A percentile compares a stretch with the other conserved stretches of the same genome.
These are phyloP conservation scores for Ogataea minuta DNA, from an alignment of 805 yeast genomes.

Conservation along the genomic window DNA sequence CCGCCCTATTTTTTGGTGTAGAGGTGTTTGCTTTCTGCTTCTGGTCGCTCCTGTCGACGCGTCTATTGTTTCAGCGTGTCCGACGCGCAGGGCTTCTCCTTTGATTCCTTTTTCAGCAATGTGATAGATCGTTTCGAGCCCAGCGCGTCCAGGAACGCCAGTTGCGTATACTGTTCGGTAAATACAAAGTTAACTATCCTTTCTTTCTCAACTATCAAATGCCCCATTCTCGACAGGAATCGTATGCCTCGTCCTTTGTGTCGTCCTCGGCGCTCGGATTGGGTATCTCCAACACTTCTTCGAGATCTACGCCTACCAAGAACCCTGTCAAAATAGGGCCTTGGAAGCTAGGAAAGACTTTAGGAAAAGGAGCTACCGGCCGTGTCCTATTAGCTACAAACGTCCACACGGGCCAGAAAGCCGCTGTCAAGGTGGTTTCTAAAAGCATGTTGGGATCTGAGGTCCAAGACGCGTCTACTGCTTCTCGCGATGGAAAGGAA, in stretches of 20 bases:
- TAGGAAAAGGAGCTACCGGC: slow-evolving; percentile 97
- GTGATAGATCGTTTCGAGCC: slow-evolving; percentile 12
- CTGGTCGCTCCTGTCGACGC: slow-evolving; percentile 10
- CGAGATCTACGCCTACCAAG: slow-evolving; percentile 23
- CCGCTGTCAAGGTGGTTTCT: slow-evolving; percentile 96
- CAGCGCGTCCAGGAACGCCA: slow-evolving; percentile 9
- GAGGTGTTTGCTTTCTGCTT: slow-evolving; percentile 1
- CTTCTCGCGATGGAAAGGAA: slow-evolving; percentile 31
- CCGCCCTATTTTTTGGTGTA: slow-evolving; percentile 2
- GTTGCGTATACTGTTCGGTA: background rate
- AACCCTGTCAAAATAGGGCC: slow-evolving; percentile 71
- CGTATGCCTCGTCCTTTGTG: slow-evolving; percentile 55
- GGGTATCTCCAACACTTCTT: slow-evolving; percentile 25
- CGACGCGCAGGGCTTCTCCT: slow-evolving; percentile 7
- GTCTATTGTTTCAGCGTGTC: slow-evolving; percentile 10
- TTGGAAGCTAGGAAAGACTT: slow-evolving; percentile 92
- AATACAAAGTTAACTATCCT: background rate
- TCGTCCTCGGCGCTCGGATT: slow-evolving; percentile 41
- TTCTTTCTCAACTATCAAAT: slow-evolving; percentile 18
- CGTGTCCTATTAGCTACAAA: slow-evolving; percentile 91
- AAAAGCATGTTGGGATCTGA: slow-evolving; percentile 59
- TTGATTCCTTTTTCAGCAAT: slow-evolving; percentile 6
- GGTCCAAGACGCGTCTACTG: slow-evolving; percentile 9
- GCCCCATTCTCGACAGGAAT: slow-evolving; percentile 56
- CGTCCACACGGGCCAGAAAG: slow-evolving; percentile 77